Evolutionary conservation across 805 yeast species (phyloP).

Genomic region (Kuraishia cidri): DNA sequence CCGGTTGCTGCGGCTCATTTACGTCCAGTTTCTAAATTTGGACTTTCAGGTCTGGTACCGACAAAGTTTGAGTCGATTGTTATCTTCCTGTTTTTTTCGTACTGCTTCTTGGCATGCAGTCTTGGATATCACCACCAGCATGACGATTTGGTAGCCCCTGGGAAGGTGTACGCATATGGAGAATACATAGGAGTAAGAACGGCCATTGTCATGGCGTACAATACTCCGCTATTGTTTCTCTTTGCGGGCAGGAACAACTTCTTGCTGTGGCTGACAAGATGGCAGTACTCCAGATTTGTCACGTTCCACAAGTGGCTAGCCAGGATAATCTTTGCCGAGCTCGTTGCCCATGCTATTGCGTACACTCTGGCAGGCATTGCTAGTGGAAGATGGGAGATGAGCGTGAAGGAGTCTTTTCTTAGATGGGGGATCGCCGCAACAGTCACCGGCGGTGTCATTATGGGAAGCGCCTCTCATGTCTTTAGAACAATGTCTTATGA

Average conservation of each 20-base stretch:
- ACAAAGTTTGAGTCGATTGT: conserved; percentile 41
- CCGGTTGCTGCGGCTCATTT: conserved; percentile 2
- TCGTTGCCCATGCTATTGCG: conserved; percentile 34
- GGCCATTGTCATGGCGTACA: conserved; percentile 38
- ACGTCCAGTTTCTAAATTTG: conserved; percentile 20
- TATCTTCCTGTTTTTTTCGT: conserved; percentile 26
- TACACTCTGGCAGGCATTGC: conserved; percentile 15
- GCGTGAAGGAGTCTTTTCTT: conserved; percentile 18
- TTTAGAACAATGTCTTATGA: conserved; percentile 54
- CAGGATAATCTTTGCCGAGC: conserved; percentile 28
- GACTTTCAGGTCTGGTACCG: conserved; percentile 28
- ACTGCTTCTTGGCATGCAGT: conserved; percentile 8
- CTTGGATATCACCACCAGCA: conserved; percentile 13
- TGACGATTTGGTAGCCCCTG: conserved; percentile 12
- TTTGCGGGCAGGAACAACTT: conserved; percentile 61
- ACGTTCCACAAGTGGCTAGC: conserved; percentile 52
- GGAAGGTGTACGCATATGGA: conserved; percentile 11
- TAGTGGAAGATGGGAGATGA: conserved; percentile 11
- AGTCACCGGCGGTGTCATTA: conserved; percentile 28
- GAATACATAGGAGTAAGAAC: conserved; percentile 40
- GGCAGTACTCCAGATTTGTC: conserved; percentile 46
- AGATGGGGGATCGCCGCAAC: conserved; percentile 27
- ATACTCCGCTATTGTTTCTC: conserved; percentile 40
- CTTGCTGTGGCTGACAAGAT: conserved; percentile 51
- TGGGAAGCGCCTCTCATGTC: conserved; percentile 38